These are phyloP conservation scores for Termitomyces sp. DNA, from an alignment of 768 basidiomycete genomes.

Conservation along the genomic window DNA sequence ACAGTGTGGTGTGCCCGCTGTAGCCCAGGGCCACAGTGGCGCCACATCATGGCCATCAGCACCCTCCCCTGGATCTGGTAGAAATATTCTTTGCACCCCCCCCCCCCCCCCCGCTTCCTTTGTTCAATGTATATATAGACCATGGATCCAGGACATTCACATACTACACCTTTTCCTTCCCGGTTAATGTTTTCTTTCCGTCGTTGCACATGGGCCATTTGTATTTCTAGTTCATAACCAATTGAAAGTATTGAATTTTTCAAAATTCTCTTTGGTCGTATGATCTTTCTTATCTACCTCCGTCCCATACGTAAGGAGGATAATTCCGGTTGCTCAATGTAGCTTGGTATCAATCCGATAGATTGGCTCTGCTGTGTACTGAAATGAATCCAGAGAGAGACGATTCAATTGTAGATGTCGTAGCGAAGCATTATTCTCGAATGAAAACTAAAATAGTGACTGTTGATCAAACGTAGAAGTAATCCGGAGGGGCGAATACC, in stretches of 20 bases:
- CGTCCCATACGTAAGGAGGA: neutral
- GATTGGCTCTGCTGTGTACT: neutral
- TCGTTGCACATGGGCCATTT: slow-evolving; percentile 5
- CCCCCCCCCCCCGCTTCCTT: too few relatives aligned
- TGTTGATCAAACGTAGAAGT: neutral
- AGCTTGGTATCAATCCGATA: neutral
- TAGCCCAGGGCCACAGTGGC: too few relatives aligned
- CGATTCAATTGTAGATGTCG: neutral
- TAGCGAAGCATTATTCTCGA: neutral
- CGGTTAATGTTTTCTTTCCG: neutral
- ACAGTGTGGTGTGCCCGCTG: too few relatives aligned
- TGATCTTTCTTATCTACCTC: too few relatives aligned
- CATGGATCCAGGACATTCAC: slow-evolving; percentile 2
- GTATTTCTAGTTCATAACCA: slow-evolving; percentile 5
- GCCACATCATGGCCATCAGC: too few relatives aligned
- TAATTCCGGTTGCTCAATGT: neutral
- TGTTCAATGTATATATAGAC: slow-evolving; percentile 3
- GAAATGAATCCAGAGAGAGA: neutral
- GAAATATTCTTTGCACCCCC: too few relatives aligned
- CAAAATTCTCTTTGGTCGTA: neutral
- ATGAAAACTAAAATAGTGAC: neutral
- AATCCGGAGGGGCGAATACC: neutral
- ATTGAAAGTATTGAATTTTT: neutral
- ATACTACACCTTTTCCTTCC: neutral
- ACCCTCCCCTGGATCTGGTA: too few relatives aligned